phyloP scores from a whole-genome alignment of 2,329 filamentous ascomycete species.

The Fusarium pseudoanthophilum region DNA sequence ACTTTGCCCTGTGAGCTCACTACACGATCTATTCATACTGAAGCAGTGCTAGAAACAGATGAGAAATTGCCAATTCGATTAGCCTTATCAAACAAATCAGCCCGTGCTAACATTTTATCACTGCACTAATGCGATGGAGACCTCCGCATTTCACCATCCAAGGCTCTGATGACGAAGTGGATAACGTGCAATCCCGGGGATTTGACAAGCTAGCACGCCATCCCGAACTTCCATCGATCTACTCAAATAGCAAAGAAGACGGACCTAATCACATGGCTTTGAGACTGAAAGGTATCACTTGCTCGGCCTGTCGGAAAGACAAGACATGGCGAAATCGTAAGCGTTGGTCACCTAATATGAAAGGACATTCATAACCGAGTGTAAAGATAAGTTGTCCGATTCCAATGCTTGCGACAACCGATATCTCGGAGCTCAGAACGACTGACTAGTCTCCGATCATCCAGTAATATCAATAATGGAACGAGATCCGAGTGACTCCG shows the following conservation, averaged over 20 bases:
- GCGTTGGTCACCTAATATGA: not conserved
- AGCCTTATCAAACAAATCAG: rapidly evolving
- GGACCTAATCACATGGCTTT: too few species aligned
- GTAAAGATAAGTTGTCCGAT: not conserved
- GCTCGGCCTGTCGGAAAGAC: not conserved
- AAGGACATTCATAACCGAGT: not conserved
- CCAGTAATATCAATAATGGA: not conserved
- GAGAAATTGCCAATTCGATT: rapidly evolving
- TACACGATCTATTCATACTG: too few species aligned
- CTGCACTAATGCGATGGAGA: not conserved
- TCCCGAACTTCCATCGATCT: not conserved
- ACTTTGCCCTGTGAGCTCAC: too few species aligned
- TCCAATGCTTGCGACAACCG: not conserved
- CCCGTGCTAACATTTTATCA: too few species aligned
- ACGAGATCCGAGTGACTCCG: not conserved
- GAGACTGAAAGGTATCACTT: rapidly evolving
- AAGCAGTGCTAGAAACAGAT: too few species aligned
- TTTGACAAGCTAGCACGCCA: conserved; percentile 12
- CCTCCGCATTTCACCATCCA: not conserved
- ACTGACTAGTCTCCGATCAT: rapidly evolving
- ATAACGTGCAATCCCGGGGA: not conserved
- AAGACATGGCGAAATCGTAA: not conserved
- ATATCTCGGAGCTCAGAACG: not conserved
- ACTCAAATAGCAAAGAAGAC: not conserved
- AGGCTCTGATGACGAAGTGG: not conserved